phyloP scores from a whole-genome alignment of 2,329 filamentous ascomycete species.

The Pezizomycotina sp. region DNA sequence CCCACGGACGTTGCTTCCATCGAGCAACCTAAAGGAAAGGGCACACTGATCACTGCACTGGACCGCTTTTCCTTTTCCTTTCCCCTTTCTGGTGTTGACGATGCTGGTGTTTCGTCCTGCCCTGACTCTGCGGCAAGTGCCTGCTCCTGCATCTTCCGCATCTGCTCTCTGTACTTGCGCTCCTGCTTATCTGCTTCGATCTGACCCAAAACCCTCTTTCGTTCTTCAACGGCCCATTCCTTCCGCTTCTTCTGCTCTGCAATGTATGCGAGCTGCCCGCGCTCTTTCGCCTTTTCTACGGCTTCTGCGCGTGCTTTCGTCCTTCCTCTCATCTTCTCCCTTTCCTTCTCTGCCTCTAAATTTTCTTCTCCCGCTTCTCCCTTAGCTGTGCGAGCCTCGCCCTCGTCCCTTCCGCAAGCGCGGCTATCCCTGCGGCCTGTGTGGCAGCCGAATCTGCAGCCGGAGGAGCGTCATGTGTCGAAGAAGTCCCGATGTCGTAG shows the following conservation, averaged over 20 bases:
- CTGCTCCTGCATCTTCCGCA: too few species aligned
- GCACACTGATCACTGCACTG: constrained; percentile 5
- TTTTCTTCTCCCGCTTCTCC: too few species aligned
- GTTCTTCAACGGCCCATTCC: constrained; percentile 9
- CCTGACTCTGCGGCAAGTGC: constrained; percentile 18
- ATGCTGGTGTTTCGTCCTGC: neutral
- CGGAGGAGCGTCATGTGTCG: constrained; percentile 10
- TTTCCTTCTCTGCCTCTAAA: constrained; percentile 10
- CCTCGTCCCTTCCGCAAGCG: constrained; percentile 12
- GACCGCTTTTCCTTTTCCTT: constrained; percentile 4
- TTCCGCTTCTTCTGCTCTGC: constrained; percentile 15
- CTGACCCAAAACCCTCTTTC: constrained; percentile 14
- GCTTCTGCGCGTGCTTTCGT: constrained; percentile 10
- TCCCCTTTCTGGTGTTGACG: neutral
- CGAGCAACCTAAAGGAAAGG: constrained; percentile 12
- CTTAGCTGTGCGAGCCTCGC: too few species aligned
- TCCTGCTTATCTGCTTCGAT: constrained; percentile 17
- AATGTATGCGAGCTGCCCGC: constrained; percentile 11
- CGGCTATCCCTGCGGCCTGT: constrained; percentile 15
- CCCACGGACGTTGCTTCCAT: constrained; percentile 11
- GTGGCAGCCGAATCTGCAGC: constrained; percentile 12
- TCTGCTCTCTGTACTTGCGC: constrained; percentile 13
- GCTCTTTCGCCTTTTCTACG: constrained; percentile 6
- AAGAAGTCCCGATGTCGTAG: constrained; percentile 14
- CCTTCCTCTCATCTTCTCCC: constrained; percentile 8